Evolutionary conservation across 73 alveolate genomes (phyloP).

Genomic region (Paramecium pentaurelia): DNA sequence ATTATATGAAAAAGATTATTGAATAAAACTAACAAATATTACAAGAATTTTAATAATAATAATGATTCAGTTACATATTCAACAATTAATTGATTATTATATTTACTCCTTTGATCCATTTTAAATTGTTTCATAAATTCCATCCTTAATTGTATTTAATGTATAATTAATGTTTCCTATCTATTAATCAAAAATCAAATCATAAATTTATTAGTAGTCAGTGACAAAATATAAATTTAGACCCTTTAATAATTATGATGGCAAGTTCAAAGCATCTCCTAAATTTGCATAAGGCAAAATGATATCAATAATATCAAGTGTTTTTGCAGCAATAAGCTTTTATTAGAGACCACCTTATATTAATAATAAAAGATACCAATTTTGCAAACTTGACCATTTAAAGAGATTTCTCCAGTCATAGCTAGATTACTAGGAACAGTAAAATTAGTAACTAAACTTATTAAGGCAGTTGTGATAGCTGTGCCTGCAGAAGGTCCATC

Average conservation of each 20-base stretch:
- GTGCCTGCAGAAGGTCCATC: conserved; percentile 90
- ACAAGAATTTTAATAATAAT: conserved; percentile 2
- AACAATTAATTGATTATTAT: not conserved
- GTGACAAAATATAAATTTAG: conserved; percentile 45
- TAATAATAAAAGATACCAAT: conserved; percentile 58
- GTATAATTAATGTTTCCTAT: not conserved
- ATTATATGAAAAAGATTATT: not conserved
- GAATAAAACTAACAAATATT: not conserved
- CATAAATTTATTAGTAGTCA: conserved; percentile 32
- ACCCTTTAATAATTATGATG: conserved; percentile 44
- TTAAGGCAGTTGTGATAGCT: conserved; percentile 75
- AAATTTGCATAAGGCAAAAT: conserved; percentile 50
- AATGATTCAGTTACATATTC: not conserved
- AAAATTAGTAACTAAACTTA: conserved; percentile 61
- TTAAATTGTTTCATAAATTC: not conserved
- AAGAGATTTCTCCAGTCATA: conserved; percentile 83
- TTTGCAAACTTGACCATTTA: conserved; percentile 76
- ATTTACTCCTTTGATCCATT: not conserved
- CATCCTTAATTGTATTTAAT: not conserved
- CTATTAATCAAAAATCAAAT: conserved; percentile 37
- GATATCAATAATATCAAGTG: conserved; percentile 19
- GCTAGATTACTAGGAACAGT: conserved; percentile 73
- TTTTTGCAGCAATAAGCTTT: conserved; percentile 55
- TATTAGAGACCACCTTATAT: conserved; percentile 42
- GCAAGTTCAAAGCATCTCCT: conserved; percentile 51